Evolutionary conservation across 768 basidiomycete species (phyloP).

Genomic region (Boletus sp.): DNA sequence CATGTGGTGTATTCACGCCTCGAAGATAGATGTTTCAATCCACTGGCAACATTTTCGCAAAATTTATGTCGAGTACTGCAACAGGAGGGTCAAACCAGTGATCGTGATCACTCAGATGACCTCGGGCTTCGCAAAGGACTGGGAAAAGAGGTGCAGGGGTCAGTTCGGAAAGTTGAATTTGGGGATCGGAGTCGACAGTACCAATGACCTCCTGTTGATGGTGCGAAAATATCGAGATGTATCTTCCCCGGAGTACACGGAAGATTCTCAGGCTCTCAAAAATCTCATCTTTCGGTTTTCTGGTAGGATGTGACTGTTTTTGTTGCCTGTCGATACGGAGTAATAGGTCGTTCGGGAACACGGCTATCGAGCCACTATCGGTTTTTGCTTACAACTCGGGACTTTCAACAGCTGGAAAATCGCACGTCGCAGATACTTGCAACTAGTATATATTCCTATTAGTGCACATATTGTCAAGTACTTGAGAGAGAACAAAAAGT

Average conservation of each 20-base stretch:
- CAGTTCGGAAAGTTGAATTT: constrained; percentile 14
- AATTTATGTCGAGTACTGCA: constrained; percentile 25
- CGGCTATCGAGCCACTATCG: background rate
- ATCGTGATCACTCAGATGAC: constrained; percentile 27
- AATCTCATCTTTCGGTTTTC: constrained; percentile 16
- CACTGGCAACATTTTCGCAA: constrained; percentile 28
- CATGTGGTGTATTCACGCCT: constrained; percentile 30
- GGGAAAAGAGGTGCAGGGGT: constrained; percentile 19
- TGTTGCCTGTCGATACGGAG: background rate
- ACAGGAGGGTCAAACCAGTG: constrained; percentile 23
- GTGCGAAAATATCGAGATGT: constrained; percentile 16
- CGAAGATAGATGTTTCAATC: constrained; percentile 25
- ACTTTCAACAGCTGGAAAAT: background rate
- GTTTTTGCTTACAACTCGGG: background rate
- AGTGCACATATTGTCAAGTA: background rate
- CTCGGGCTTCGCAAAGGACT: constrained; percentile 6
- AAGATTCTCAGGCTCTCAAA: constrained; percentile 20
- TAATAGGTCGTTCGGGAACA: background rate
- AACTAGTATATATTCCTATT: background rate
- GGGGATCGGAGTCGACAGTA: background rate
- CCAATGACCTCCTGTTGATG: constrained; percentile 4
- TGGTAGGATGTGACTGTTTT: background rate
- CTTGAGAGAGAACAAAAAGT: background rate
- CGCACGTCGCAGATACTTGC: background rate
- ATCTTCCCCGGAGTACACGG: constrained; percentile 16